phyloP scores from a whole-genome alignment of 1,139 yeast species.

The Pichia sorboxylosa region DNA sequence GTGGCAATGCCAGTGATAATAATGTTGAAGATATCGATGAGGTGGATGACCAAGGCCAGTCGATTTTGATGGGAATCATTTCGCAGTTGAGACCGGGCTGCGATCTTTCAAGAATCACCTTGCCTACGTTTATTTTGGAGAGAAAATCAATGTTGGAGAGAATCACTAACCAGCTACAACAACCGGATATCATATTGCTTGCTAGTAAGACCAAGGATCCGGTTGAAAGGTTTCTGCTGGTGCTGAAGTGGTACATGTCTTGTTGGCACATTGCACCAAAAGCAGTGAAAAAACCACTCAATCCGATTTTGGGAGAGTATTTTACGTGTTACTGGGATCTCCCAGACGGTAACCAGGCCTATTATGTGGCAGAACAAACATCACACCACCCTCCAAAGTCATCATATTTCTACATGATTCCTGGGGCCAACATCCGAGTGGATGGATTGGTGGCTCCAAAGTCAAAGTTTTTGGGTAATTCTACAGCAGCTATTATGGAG shows the following conservation, averaged over 20 bases:
- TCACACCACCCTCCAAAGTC: slow-evolving; percentile 99
- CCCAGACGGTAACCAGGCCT: slow-evolving; percentile 55
- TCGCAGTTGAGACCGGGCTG: slow-evolving; percentile 88
- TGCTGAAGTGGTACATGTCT: slow-evolving; percentile 81
- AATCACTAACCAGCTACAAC: slow-evolving; percentile 79
- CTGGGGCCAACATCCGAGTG: slow-evolving; percentile 67
- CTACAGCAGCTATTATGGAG: slow-evolving; percentile 96
- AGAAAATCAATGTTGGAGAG: slow-evolving; percentile 94
- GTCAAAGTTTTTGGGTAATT: slow-evolving; percentile 83
- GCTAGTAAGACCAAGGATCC: slow-evolving; percentile 56
- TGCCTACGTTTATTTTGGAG: slow-evolving; percentile 90
- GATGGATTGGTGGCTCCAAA: slow-evolving; percentile 86
- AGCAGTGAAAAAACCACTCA: slow-evolving; percentile 93
- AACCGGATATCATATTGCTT: slow-evolving; percentile 59
- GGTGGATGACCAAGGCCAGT: slow-evolving; percentile 81
- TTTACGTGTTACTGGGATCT: slow-evolving; percentile 89
- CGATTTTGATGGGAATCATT: slow-evolving; percentile 73
- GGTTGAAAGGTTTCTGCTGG: slow-evolving; percentile 54
- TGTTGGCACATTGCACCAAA: slow-evolving; percentile 98
- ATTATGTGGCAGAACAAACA: slow-evolving; percentile 83
- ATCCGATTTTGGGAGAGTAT: slow-evolving; percentile 87
- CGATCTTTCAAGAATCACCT: slow-evolving; percentile 78
- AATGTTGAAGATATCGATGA: slow-evolving; percentile 70
- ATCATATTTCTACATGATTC: slow-evolving; percentile 79
- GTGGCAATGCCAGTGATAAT: slow-evolving; percentile 3